Evolutionary conservation across 2,329 filamentous ascomycete species (phyloP), one percentile per base, ranked within the genome.

Genomic region (Claviceps monticola): DNA sequence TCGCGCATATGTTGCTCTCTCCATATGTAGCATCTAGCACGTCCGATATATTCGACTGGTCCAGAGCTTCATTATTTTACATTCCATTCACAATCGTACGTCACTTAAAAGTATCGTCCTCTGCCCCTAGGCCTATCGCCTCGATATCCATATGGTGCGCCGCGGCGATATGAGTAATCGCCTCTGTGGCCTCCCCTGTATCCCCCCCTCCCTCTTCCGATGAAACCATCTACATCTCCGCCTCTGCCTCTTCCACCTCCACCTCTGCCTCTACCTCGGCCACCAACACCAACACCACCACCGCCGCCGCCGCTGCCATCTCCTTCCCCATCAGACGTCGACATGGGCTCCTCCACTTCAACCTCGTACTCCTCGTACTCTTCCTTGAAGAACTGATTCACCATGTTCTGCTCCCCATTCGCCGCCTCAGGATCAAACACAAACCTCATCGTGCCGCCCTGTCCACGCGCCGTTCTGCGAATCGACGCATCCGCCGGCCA

Each of bases 391-490:
- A 83, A 89, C 48, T 77, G 73, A 4, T 75, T 74, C 2, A 90
- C 84, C 13, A 76, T 74, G 13, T 76, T 74, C 59, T 80, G 79
- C 68, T 98, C 93, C 16, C 75, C 74, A 46, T 78, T 76, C 2
- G 89, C 89, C 48, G 84, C 78, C 51, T 84, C 83, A 0, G 83
- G 80, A 57, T 95, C 86, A 48, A 97, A 83, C 67, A 96, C 88
- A 65, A 95, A 97, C 6, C 93, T 80, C 57, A 94, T 81, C 0
- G 91, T 95, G 6, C 86, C 86, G 21, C 88, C 84, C 59, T 76
- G 66, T 62, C 73, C 58, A 67, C 72, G 56, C 61, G 65, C 64
- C 5, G 64, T 61, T 1, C 66, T 57, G 9, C 61, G 57, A 13
- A 62, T 60, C 0, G 64, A 61, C 2, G 62, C 58, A 37, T 67